Conservation (phyloP, 331 rosid genomes). For the Dryas integrifolia region DNA sequence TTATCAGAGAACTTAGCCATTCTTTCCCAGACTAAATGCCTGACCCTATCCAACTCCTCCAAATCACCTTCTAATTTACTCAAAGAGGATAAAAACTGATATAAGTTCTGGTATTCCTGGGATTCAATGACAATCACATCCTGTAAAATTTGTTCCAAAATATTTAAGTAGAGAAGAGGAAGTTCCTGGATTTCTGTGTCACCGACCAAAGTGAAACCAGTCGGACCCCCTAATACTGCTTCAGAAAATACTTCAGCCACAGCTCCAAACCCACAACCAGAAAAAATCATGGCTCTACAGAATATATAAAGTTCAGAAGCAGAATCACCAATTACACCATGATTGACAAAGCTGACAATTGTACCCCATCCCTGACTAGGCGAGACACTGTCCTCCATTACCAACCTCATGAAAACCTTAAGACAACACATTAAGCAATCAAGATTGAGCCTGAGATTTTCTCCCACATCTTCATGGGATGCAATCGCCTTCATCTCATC, state of each 20-base stretch:
- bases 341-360: slow-evolving; percentile 47
- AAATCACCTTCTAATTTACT: slow-evolving; percentile 82
- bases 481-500: slow-evolving; percentile 72
- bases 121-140: slow-evolving; percentile 56
- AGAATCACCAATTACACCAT: slow-evolving; percentile 63
- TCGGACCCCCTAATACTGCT: slow-evolving; percentile 45
- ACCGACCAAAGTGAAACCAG: slow-evolving; percentile 38
- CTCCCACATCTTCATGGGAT: slow-evolving; percentile 43
- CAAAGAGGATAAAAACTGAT: slow-evolving; percentile 65
- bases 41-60: slow-evolving; percentile 67
- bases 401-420: slow-evolving; percentile 74
- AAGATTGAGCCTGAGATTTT: slow-evolving; percentile 44
- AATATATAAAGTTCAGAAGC: slow-evolving; percentile 53
- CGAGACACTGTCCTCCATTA: slow-evolving; percentile 81
- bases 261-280: slow-evolving; percentile 87
- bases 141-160: slow-evolving; percentile 64
- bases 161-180: slow-evolving; percentile 63
- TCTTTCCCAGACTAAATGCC: slow-evolving; percentile 78
- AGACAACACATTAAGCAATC: slow-evolving; percentile 63
- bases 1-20: slow-evolving; percentile 83
- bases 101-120: slow-evolving; percentile 64
- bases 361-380: slow-evolving; percentile 95
- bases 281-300: slow-evolving; percentile 83
- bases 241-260: slow-evolving; percentile 72
- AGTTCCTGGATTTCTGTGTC: slow-evolving; percentile 53